Conservation (phyloP, 495 filamentous ascomycete species). For the Aspergillus bridgeri region DNA sequence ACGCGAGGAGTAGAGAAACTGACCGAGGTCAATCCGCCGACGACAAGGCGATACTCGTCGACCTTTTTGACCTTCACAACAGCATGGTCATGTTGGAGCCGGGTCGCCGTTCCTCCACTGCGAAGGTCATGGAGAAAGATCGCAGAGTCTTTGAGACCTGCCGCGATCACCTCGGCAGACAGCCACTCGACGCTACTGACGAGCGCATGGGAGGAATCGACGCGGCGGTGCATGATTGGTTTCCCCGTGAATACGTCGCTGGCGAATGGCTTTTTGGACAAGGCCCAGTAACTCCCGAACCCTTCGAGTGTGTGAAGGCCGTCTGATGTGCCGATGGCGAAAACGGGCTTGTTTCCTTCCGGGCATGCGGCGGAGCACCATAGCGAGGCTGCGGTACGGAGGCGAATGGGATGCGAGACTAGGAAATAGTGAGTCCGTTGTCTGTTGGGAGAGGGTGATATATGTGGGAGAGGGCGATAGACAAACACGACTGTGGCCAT, state of each 20-base stretch:
- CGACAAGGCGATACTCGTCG: conserved; percentile 36
- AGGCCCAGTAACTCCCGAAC: conserved; percentile 26
- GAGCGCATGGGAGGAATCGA: conserved; percentile 29
- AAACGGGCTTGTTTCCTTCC: conserved; percentile 23
- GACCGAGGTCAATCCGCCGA: conserved; percentile 35
- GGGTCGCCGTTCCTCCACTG: conserved; percentile 28
- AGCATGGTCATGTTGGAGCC: conserved; percentile 34
- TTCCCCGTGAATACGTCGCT: conserved; percentile 16
- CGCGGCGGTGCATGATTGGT: conserved; percentile 18
- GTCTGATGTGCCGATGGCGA: conserved; percentile 42
- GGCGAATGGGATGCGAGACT: conserved; percentile 34
- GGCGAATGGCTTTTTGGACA: conserved; percentile 32
- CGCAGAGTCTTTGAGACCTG: conserved; percentile 34
- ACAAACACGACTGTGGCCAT: conserved; percentile 31
- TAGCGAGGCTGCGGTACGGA: conserved; percentile 26
- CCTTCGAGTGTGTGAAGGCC: conserved; percentile 38
- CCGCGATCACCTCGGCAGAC: conserved; percentile 32
- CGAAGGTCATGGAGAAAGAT: conserved; percentile 40
- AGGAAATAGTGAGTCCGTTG: no score
- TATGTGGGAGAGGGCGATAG: no score
- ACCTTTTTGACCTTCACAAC: conserved; percentile 38
- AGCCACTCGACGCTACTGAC: conserved; percentile 43
- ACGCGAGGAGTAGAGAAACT: conserved; percentile 9
- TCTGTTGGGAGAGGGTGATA: no score
- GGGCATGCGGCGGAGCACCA: conserved; percentile 41